A percentile compares a stretch with the other conserved stretches of the same genome.
These are phyloP conservation scores for Echeveria elegans DNA, from an alignment of 164 flowering plant genomes.

Conservation along the genomic window DNA sequence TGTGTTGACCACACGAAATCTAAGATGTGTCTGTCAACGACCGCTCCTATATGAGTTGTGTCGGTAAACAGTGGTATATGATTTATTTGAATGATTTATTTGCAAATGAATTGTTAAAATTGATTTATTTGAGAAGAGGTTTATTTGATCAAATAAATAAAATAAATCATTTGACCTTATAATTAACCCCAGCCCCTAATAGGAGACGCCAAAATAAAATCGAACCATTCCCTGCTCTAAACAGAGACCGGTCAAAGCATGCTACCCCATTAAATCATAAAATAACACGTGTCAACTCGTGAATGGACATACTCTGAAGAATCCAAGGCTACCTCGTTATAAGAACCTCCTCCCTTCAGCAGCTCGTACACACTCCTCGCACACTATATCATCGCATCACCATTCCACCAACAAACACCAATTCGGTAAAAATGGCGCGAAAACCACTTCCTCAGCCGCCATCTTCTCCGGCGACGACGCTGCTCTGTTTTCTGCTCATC, in stretches of 20 bases:
- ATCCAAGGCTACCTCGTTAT: constrained; percentile 24
- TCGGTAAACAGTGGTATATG: too few species aligned
- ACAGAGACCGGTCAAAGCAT: constrained; percentile 18
- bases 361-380: not conserved
- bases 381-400: constrained; percentile 4
- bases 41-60: too few species aligned
- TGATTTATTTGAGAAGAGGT: too few species aligned
- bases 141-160: too few species aligned
- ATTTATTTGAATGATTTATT: too few species aligned
- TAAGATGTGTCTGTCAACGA: too few species aligned
- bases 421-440: constrained; percentile 47
- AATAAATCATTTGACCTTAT: too few species aligned
- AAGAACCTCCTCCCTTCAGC: constrained; percentile 10
- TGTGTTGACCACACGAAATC: too few species aligned
- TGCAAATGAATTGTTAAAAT: too few species aligned
- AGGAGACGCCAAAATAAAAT: not conserved
- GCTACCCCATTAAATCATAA: constrained; percentile 9
- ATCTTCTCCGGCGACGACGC: constrained; percentile 11
- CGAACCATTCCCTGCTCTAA: not conserved
- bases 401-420: not conserved
- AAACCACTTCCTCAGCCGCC: constrained; percentile 13
- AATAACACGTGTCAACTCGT: constrained; percentile 18
- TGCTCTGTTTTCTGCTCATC: constrained; percentile 20
- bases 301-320: constrained; percentile 15
- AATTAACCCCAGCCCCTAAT: too few species aligned